phyloP scores from a whole-genome alignment of 2,329 filamentous ascomycete genomes.

The Aspergillus tanneri region DNA sequence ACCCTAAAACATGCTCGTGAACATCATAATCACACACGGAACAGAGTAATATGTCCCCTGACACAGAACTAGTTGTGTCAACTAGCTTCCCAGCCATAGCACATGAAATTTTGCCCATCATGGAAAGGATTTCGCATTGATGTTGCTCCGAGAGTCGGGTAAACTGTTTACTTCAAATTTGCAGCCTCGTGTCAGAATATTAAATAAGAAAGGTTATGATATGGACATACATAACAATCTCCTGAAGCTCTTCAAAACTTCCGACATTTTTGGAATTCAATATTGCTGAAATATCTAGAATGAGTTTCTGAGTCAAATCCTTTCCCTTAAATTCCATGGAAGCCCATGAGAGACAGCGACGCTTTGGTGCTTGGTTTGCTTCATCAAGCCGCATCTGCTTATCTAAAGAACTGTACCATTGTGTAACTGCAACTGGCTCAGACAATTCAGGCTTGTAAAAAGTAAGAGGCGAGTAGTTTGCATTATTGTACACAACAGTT shows the following conservation, averaged over 20 bases:
- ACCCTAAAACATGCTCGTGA: constrained; percentile 14
- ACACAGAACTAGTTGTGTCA: constrained; percentile 26
- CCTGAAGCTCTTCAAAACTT: constrained; percentile 43
- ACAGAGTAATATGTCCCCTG: constrained; percentile 32
- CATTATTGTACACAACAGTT: neutral
- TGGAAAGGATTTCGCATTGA: constrained; percentile 55
- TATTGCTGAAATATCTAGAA: constrained; percentile 30
- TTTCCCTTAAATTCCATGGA: constrained; percentile 34
- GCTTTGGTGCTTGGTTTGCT: constrained; percentile 33
- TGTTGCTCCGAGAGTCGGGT: constrained; percentile 40
- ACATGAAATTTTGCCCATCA: constrained; percentile 60
- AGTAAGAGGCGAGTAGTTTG: too few relatives aligned
- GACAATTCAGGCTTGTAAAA: neutral
- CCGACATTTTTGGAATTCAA: constrained; percentile 36
- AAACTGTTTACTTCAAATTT: neutral
- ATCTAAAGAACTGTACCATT: constrained; percentile 9
- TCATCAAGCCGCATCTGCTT: constrained; percentile 16
- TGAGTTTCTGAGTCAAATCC: constrained; percentile 33
- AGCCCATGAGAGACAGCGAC: constrained; percentile 35
- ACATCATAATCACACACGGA: constrained; percentile 39
- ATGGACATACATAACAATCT: constrained; percentile 50
- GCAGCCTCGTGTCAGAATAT: neutral
- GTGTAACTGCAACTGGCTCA: constrained; percentile 9
- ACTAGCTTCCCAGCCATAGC: constrained; percentile 51
- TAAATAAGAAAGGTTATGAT: neutral